These are phyloP conservation scores for Talaromyces sp. DNA, from an alignment of 2,329 filamentous ascomycete genomes.

Conservation along the genomic window DNA sequence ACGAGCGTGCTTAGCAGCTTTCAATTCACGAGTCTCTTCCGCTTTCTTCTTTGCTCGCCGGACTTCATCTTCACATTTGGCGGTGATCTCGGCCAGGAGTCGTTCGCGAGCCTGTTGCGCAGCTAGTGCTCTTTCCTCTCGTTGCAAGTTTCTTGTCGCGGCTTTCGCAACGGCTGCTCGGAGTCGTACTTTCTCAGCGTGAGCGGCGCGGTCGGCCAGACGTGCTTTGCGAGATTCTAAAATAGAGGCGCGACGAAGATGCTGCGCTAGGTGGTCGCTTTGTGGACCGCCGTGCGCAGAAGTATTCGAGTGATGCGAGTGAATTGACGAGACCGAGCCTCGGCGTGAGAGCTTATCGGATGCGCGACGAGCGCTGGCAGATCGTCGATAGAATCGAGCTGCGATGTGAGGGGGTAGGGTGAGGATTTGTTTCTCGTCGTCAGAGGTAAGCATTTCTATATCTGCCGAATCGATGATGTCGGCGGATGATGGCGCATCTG, in stretches of 20 bases:
- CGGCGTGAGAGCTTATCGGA: slow-evolving; percentile 63
- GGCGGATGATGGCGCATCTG: slow-evolving; percentile 29
- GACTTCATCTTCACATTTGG: slow-evolving; percentile 65
- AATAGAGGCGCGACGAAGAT: slow-evolving; percentile 64
- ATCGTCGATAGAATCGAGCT: slow-evolving; percentile 60
- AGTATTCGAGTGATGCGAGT: slow-evolving; percentile 59
- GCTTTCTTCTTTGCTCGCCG: slow-evolving; percentile 65
- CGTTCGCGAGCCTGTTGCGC: slow-evolving; percentile 64
- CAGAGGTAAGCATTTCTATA: slow-evolving; percentile 44
- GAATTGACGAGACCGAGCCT: slow-evolving; percentile 63
- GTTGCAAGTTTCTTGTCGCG: slow-evolving; percentile 55
- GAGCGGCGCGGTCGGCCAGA: slow-evolving; percentile 62
- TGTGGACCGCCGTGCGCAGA: slow-evolving; percentile 51
- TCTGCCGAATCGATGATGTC: slow-evolving; percentile 29
- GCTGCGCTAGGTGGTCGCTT: slow-evolving; percentile 62
- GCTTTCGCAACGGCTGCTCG: slow-evolving; percentile 63
- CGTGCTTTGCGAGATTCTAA: slow-evolving; percentile 64
- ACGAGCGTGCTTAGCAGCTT: slow-evolving; percentile 60
- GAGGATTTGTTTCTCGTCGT: slow-evolving; percentile 40
- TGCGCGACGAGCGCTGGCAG: slow-evolving; percentile 56
- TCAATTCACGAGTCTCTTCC: slow-evolving; percentile 64
- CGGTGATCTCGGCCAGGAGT: slow-evolving; percentile 62
- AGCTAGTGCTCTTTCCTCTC: slow-evolving; percentile 62
- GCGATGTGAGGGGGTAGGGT: slow-evolving; percentile 61
- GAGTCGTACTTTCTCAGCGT: slow-evolving; percentile 64